These are phyloP conservation scores for Picochlorum sp. DNA, from an alignment of 139 green algal species.

Conservation along the genomic window DNA sequence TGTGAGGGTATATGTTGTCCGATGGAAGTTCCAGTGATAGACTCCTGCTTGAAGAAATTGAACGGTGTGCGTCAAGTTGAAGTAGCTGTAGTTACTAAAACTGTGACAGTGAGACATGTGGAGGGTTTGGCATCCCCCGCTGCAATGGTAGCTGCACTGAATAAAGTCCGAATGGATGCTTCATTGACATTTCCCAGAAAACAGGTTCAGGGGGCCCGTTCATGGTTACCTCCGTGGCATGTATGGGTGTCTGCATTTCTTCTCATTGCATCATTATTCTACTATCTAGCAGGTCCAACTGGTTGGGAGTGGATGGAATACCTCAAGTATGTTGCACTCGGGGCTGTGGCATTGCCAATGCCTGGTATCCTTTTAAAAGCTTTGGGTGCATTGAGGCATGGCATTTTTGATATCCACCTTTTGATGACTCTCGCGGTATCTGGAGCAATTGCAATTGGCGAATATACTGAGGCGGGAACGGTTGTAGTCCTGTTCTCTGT, in stretches of 20 bases:
- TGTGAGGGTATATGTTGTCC: slow-evolving; percentile 63
- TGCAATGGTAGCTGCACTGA: slow-evolving; percentile 53
- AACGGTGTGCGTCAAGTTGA: slow-evolving; percentile 45
- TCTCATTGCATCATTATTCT: slow-evolving; percentile 42
- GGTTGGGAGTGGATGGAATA: slow-evolving; percentile 23
- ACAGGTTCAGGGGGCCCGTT: background rate
- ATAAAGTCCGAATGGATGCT: slow-evolving; percentile 50
- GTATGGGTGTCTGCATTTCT: slow-evolving; percentile 33
- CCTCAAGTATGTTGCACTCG: slow-evolving; percentile 48
- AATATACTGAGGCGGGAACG: slow-evolving; percentile 47
- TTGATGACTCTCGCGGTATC: slow-evolving; percentile 39
- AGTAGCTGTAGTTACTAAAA: slow-evolving; percentile 51
- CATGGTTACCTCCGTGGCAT: slow-evolving; percentile 23
- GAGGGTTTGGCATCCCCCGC: slow-evolving; percentile 19
- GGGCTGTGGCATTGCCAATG: slow-evolving; percentile 22
- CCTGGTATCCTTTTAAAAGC: slow-evolving; percentile 37
- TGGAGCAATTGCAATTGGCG: slow-evolving; percentile 35
- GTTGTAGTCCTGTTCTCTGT: slow-evolving; percentile 57
- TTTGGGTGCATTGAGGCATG: slow-evolving; percentile 22
- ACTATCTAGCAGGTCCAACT: slow-evolving; percentile 32
- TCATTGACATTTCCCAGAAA: slow-evolving; percentile 18
- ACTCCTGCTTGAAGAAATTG: slow-evolving; percentile 40
- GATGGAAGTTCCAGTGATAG: slow-evolving; percentile 48
- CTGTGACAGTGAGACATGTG: slow-evolving; percentile 50
- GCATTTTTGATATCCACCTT: slow-evolving; percentile 53